Evolutionary conservation across 2,329 filamentous ascomycete genomes (phyloP), one percentile per base, ranked within the genome.

Genomic region (Aspergillus versicolor): DNA sequence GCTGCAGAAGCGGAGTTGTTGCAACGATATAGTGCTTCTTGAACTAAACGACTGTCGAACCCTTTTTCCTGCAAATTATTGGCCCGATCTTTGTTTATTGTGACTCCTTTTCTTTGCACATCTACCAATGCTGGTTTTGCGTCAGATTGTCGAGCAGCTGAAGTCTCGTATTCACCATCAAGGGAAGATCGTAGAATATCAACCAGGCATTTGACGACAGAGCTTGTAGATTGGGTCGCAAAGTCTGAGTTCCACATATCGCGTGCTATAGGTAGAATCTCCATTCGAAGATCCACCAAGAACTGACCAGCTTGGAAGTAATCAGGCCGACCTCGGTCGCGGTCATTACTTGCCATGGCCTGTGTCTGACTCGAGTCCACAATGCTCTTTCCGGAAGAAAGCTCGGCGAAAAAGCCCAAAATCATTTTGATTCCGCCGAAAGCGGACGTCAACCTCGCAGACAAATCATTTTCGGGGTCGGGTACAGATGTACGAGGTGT

Each of bases 211-310:
- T 90, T 89, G 17, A 94, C 85, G 42, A 92, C 89, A 21, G 86
- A 82, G 22, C 87, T 88, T 3, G 89, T 87, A 1, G 91, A 85
- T 66, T 91, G 92, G 65, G 96, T 91, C 17, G 94, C 85, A 47
- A 96, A 84, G 24, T 86, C 80, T 1, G 92, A 95, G 63, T 91
- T 87, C 95, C 94, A 99, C 27, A 97, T 83, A 46, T 87, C 83
- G 56, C 84, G 83, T 41, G 94, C 83, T 45, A 88, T 84, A 0
- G 92, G 90, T 13, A 97, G 77, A 24, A 97, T 85, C 24, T 87
- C 85, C 75, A 89, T 86, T 42, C 94, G 88, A 42, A 97, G 76
- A 71, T 97, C 93, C 5, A 97, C 86, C 13, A 97, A 79, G 54
- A 97, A 89, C 66, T 97, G 93, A 1, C 84, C 80, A 13, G 86